Base-by-base conservation (phyloP, 78 protist genomes). In the Polysphondylium violaceum region DNA sequence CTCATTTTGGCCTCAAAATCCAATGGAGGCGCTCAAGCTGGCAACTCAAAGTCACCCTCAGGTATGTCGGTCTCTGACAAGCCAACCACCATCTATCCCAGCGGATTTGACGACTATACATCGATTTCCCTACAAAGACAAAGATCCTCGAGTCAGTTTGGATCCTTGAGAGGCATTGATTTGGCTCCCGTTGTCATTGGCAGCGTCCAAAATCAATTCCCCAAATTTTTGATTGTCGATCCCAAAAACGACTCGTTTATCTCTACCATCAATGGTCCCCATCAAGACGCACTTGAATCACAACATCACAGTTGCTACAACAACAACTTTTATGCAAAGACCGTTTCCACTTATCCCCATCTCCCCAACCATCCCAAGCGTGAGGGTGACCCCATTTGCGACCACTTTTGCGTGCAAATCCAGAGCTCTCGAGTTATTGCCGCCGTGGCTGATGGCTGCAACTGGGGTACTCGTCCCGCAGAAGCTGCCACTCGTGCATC, bases 361-460 rank as follows among this genome's bases (percentile, higher is more conserved):
- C 31, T 89, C 29, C 94, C 94, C 7, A 63, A 64, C 21, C 89
- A 77, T 38, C 74, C 95, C 17, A 76, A 72, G 35, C 69, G 89
- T 43, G 95, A 76, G 6, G 89, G 95, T 50, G 89, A 74, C 64
- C 89, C 95, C 4, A 76, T 76, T 50, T 76, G 95, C n/a, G 95
- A 92, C 43, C 83, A 79, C 35, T 76, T 61, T 23, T 85, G 92
- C 44, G 74, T 74, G 2, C 95, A 92, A 38, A 55, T 90, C 31
- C 91, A 85, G 36, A 38, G 72, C 0, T 53, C 35, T 35, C 55
- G 86, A 23, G 50, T 88, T 14, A 88, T 88, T 72, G 79, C 87
- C 6, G 94, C 87, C 1, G 81, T 91, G 29, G 95, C 95, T 1
- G 95, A 91, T 40, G 95, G 95, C 35, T 91, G 95, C 59, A 91